Base-by-base conservation (phyloP, 345 rosid genomes). In the Aegle marmelos region DNA sequence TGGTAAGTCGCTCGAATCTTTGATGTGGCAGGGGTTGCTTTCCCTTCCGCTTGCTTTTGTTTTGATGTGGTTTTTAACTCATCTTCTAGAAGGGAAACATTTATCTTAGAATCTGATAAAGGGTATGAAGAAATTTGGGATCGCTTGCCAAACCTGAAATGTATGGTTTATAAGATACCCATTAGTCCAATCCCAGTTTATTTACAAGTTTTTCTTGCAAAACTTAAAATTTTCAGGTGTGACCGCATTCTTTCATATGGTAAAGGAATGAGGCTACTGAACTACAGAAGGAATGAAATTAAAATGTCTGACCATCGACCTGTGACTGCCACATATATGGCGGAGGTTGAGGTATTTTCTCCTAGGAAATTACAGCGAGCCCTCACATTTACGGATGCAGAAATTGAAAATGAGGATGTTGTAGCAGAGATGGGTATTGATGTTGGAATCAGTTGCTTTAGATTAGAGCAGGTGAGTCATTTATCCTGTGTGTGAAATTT, bases 261-360 rank as follows among this genome's bases (percentile, higher is more conserved):
- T 24, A 92, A 90, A 70, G 99, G 97, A 82, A 83, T 93, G 92
- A 92, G 67, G 87, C 90, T 89, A 72, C 84, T 90, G 78, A 82
- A 84, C 24, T 96, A 96, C 86, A 53, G 90, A 79, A 84, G 99
- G 75, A 83, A 83, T 27, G 99, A 96, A 74, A 88, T 90, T 64
- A 87, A 73, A 60, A 85, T 91, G 70, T 96, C 99, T 25, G 99
- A 96, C 82, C 99, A 96, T 81, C 93, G 99, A 39, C 99, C 99
- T 8, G 99, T 96, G 67, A 88, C 90, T 30, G 99, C 99, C 45
- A 86, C 85, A 5, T 96, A 86, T 79, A 73, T 85, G 87, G 97
- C 85, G 66, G 99, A 92, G 85, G 98, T 90, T 16, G 99, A 96
- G 81, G 95, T 91, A 82, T 92, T 93, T 83, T 90, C 79, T 54